A percentile compares a stretch with the other conserved stretches of the same genome.
Evolutionary conservation across 169 alveolate genomes (phyloP).

Genomic region (Eimeria mitis): DNA sequence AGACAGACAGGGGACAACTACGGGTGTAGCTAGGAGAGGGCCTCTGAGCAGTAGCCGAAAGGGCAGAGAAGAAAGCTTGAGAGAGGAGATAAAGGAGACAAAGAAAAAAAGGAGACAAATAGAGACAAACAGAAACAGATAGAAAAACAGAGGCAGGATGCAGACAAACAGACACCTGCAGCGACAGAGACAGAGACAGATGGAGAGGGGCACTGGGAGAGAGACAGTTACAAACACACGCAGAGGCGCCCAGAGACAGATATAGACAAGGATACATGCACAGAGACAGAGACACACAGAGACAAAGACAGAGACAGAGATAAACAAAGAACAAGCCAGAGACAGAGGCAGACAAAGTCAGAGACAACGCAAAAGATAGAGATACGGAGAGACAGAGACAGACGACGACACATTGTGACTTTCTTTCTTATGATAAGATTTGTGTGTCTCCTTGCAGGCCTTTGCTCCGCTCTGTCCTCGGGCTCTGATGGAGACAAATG

Average conservation of each 20-base stretch:
- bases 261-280: neutral
- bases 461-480: neutral
- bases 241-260: neutral
- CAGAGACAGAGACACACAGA: neutral
- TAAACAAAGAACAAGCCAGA: neutral
- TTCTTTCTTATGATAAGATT: neutral
- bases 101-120: neutral
- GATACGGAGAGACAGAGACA: no score
- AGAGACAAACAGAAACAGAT: neutral
- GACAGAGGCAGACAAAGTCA: neutral
- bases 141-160: neutral
- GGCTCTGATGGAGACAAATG: neutral
- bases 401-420: no score
- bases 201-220: no score
- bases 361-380: no score
- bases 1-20: neutral
- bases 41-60: no score
- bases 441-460: neutral
- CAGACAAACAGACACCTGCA: no score
- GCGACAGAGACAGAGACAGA: neutral
- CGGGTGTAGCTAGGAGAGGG: no score
- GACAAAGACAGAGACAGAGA: slow-evolving; percentile 12
- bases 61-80: neutral
- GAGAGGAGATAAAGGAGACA: neutral
- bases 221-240: no score